Evolutionary conservation across 768 basidiomycete genomes (phyloP).

Genomic region (Podaxis rugospora): DNA sequence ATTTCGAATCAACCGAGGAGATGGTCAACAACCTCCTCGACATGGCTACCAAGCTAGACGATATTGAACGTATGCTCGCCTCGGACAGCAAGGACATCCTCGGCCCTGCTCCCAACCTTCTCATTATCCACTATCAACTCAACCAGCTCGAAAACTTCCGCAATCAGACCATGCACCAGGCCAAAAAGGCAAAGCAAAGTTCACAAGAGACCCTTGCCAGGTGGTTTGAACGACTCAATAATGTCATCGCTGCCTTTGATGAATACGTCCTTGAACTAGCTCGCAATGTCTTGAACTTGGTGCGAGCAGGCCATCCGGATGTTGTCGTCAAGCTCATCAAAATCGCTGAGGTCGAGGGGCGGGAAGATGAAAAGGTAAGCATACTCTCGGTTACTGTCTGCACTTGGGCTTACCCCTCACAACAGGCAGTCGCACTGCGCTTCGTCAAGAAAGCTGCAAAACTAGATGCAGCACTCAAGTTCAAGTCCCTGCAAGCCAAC

Average conservation of each 20-base stretch:
- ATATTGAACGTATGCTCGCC: conserved; percentile 73
- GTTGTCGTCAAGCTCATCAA: conserved; percentile 93
- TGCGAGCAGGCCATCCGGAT: conserved; percentile 71
- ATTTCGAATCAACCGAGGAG: conserved; percentile 92
- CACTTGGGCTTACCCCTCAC: conserved; percentile 4
- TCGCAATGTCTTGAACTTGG: conserved; percentile 71
- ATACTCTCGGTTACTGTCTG: not conserved
- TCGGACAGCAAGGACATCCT: conserved; percentile 72
- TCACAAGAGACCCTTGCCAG: conserved; percentile 65
- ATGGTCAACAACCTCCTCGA: conserved; percentile 93
- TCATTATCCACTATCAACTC: conserved; percentile 87
- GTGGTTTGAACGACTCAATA: conserved; percentile 84
- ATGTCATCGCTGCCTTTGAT: conserved; percentile 79
- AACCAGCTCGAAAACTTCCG: conserved; percentile 91
- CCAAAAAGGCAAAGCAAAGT: conserved; percentile 71
- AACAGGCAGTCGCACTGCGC: conserved; percentile 85
- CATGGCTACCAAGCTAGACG: conserved; percentile 81
- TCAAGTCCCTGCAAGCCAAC: conserved; percentile 89
- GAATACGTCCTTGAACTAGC: conserved; percentile 77
- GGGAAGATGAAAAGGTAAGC: conserved; percentile 88
- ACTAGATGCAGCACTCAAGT: conserved; percentile 88
- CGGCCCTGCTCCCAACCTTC: conserved; percentile 84
- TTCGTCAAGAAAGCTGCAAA: conserved; percentile 94
- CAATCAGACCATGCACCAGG: conserved; percentile 92
- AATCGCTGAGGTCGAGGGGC: conserved; percentile 89